Evolutionary conservation across 768 basidiomycete species (phyloP), one percentile per base, ranked within the genome.

Genomic region (Tulasnella sp.): DNA sequence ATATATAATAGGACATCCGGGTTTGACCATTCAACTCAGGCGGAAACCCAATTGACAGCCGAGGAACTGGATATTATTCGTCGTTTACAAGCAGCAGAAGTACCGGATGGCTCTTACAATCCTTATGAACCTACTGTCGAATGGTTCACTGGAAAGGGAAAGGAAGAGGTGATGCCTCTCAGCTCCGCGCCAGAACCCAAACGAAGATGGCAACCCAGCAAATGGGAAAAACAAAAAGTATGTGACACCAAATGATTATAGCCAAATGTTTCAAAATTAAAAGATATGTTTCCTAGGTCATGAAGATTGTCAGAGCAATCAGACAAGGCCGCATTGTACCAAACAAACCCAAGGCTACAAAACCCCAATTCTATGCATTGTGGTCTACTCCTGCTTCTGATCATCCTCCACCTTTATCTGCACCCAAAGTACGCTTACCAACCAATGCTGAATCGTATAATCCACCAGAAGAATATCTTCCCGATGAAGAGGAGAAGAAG

Each of bases 211-310:
- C 75, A 96, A 10, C 89, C 92, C 12, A 93, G 89, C 68, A 98
- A 92, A 70, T 99, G 95, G 95, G 95, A 98, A 68, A 96, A 95
- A 67, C 81, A 95, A 74, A 99, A 99, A 78, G 92, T 89, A 60
- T 48, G 63, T 53, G 35, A 13, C 15, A 16, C 1, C 0, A 20
- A 41, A 27, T 8, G 13, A 39, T 7, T 20, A 7, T 49, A n/a
- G 5, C 20, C 22, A 15, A 24, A 22, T 2, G 5, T 19, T 29
- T 15, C 8, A 24, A 12, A 28, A 9, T 20, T 16, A 1, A 41
- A 12, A 47, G 7, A 9, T 49, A 27, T 5, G 19, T 9, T 25
- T 22, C 25, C 28, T 57, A 95, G 92, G 79, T 99, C 58, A 92
- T 99, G 89, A 99, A 98, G 76, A 96, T 98, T 55, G 92, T 99